phyloP scores from a whole-genome alignment of 371 early-diverging fungal genomes.

The Mortierella sp. region DNA sequence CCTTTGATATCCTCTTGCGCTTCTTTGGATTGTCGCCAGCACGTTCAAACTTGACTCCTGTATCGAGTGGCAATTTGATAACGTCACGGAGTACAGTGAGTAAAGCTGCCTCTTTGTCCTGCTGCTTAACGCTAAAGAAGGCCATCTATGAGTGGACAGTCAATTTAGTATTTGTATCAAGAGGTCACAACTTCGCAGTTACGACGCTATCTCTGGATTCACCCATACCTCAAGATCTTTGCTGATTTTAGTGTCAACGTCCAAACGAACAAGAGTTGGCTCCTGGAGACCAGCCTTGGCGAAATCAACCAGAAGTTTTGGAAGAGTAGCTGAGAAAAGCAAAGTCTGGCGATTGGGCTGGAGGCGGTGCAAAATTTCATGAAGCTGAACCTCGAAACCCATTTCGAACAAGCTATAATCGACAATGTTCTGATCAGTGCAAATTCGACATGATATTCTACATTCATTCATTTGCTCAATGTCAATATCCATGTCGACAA shows the following conservation, averaged over 20 bases:
- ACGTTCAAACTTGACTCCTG: conserved; percentile 52
- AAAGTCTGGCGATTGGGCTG: conserved; percentile 91
- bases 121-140: conserved; percentile 85
- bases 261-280: conserved; percentile 92
- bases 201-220: background rate
- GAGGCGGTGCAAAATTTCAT: conserved; percentile 88
- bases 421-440: background rate
- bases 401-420: conserved; percentile 88
- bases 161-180: background rate
- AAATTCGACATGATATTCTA: background rate
- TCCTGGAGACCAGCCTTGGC: conserved; percentile 96
- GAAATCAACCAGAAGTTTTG: conserved; percentile 92
- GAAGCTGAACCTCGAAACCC: conserved; percentile 97
- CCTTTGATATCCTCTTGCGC: conserved; percentile 60
- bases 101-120: conserved; percentile 92
- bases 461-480: background rate
- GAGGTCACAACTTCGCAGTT: background rate
- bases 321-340: conserved; percentile 96
- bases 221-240: conserved; percentile 82
- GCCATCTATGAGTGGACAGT: conserved; percentile 67
- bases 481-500: background rate
- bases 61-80: conserved; percentile 76
- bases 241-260: conserved; percentile 94
- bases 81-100: conserved; percentile 84
- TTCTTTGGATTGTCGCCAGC: conserved; percentile 61